phyloP scores from a whole-genome alignment of 2,329 filamentous ascomycete species.

The Hypomyces rosellus region DNA sequence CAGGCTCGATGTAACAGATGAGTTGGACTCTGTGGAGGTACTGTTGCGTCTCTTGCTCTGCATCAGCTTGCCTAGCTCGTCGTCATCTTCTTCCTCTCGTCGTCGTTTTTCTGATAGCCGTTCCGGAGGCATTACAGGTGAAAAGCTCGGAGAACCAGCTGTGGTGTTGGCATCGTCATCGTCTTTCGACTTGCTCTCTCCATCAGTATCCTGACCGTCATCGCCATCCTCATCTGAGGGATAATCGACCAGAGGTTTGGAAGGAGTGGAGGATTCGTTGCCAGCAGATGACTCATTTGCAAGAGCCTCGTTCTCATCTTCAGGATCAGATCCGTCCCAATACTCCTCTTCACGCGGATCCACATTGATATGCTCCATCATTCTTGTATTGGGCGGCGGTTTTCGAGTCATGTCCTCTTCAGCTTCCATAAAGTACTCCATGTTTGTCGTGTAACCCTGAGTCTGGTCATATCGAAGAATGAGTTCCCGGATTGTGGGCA shows the following conservation, averaged over 20 bases:
- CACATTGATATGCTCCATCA: slow-evolving; percentile 64
- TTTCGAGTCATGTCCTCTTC: slow-evolving; percentile 51
- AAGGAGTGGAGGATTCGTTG: slow-evolving; percentile 57
- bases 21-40: slow-evolving; percentile 41
- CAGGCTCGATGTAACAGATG: slow-evolving; percentile 28
- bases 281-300: slow-evolving; percentile 13
- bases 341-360: slow-evolving; percentile 88
- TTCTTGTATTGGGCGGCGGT: slow-evolving; percentile 44
- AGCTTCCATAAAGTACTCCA: slow-evolving; percentile 68
- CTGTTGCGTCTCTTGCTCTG: slow-evolving; percentile 57
- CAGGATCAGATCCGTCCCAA: slow-evolving; percentile 83
- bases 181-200: slow-evolving; percentile 21
- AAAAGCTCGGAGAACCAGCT: slow-evolving; percentile 12
- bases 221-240: slow-evolving; percentile 78
- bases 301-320: slow-evolving; percentile 58
- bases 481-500: slow-evolving; percentile 76
- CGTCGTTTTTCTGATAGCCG: slow-evolving; percentile 82
- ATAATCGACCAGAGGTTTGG: slow-evolving; percentile 83
- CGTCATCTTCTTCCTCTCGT: slow-evolving; percentile 87
- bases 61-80: slow-evolving; percentile 80
- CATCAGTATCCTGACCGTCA: slow-evolving; percentile 51
- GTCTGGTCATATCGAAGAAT: slow-evolving; percentile 74
- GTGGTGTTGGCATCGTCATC: slow-evolving; percentile 27
- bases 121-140: slow-evolving; percentile 57
- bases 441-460: slow-evolving; percentile 57